Conservation (phyloP, 768 basidiomycete genomes). For the Polyporus arcularius region DNA sequence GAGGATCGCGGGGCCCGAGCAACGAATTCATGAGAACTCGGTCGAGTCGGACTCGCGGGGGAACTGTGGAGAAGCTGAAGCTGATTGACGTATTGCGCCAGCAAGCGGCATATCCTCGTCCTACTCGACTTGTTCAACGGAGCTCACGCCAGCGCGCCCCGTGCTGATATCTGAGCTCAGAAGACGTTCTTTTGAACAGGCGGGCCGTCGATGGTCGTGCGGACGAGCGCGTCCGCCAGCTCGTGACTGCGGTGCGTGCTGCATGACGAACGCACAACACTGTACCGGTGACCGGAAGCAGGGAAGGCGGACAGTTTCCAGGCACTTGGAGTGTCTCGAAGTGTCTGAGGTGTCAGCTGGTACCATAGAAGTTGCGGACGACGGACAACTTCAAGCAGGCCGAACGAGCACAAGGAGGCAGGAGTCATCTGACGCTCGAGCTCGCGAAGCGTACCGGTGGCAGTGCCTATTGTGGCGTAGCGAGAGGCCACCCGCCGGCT, state of each 20-base stretch:
- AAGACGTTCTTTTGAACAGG: background rate
- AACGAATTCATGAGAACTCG: background rate
- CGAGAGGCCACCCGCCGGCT: too few relatives aligned
- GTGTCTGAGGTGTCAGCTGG: too few relatives aligned
- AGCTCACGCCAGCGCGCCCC: background rate
- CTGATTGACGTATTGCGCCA: constrained; percentile 6
- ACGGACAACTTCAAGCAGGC: too few relatives aligned
- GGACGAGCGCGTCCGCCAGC: background rate
- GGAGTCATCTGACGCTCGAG: background rate
- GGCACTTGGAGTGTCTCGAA: too few relatives aligned
- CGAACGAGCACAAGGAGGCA: background rate
- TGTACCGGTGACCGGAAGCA: too few relatives aligned
- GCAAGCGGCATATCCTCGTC: constrained; percentile 3
- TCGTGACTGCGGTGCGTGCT: background rate
- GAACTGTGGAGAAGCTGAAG: constrained; percentile 2
- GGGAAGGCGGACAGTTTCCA: too few relatives aligned
- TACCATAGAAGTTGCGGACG: too few relatives aligned
- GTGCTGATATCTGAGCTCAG: background rate
- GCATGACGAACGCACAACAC: background rate
- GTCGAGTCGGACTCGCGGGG: background rate
- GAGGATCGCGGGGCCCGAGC: background rate
- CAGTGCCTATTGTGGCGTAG: constrained; percentile 15
- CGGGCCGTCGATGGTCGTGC: background rate
- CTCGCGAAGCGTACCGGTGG: constrained; percentile 6
- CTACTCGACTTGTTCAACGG: background rate